Evolutionary conservation across 164 flowering plant genomes (phyloP).

Genomic region (Piper betle): DNA sequence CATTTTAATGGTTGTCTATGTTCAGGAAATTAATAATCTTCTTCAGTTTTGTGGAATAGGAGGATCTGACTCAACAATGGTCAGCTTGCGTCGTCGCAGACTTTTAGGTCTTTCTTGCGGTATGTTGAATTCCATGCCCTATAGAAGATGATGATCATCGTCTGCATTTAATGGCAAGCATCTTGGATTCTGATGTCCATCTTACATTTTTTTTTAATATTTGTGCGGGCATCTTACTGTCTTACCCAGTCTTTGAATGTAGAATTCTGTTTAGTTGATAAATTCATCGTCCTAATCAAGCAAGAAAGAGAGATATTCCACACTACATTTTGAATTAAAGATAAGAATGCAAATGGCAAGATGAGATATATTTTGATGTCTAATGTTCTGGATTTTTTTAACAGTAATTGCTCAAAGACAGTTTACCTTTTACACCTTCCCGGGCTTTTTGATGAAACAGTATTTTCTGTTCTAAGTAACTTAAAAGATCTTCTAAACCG

Average conservation of each 20-base stretch:
- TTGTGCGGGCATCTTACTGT: not conserved
- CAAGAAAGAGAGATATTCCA: too few relatives aligned
- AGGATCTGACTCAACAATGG: constrained; percentile 28
- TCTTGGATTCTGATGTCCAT: not conserved
- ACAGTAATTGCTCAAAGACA: too few relatives aligned
- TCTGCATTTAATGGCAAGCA: not conserved
- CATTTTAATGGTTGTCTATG: not conserved
- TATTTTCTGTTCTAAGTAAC: too few relatives aligned
- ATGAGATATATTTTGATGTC: not conserved
- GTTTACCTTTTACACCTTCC: not conserved
- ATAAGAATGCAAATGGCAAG: not conserved
- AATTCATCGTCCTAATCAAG: not conserved
- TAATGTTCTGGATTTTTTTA: too few relatives aligned
- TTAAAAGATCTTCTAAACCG: too few relatives aligned
- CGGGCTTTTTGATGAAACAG: not conserved
- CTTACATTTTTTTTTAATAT: not conserved
- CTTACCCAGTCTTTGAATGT: not conserved
- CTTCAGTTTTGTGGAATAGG: not conserved
- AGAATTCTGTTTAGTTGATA: not conserved
- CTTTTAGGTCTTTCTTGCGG: constrained; percentile 62
- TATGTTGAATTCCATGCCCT: constrained; percentile 13
- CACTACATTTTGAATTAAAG: too few relatives aligned
- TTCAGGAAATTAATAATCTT: not conserved
- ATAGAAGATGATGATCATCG: not conserved
- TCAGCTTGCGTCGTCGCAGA: constrained; percentile 80